phyloP scores from a whole-genome alignment of 2,329 filamentous ascomycete species.

The Bipolaris sorokiniana region DNA sequence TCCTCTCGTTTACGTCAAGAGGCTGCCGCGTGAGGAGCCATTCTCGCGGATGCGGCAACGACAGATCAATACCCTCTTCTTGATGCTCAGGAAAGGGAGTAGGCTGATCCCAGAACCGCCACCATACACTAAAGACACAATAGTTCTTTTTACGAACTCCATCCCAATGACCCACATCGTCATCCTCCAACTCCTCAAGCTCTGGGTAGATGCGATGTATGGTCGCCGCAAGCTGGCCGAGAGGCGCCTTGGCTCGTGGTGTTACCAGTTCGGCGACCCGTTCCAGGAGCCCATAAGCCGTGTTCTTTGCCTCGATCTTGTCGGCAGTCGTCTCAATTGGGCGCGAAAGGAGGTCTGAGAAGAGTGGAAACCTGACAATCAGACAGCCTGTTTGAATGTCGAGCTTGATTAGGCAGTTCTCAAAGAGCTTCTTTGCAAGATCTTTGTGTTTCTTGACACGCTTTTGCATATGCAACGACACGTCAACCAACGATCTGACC shows the following conservation, averaged over 20 bases:
- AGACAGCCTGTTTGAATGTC: constrained; percentile 47
- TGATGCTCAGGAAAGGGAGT: constrained; percentile 21
- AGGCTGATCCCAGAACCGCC: constrained; percentile 26
- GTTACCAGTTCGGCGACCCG: constrained; percentile 58
- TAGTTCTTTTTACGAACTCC: constrained; percentile 19
- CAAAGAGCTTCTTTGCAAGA: constrained; percentile 63
- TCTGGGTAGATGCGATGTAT: constrained; percentile 52
- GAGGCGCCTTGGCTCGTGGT: constrained; percentile 53
- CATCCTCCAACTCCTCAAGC: constrained; percentile 16
- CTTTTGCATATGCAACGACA: constrained; percentile 56
- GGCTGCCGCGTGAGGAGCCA: constrained; percentile 41
- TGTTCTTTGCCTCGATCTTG: constrained; percentile 29
- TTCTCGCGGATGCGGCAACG: constrained; percentile 20
- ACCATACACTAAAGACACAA: constrained; percentile 33
- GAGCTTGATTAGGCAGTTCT: constrained; percentile 54
- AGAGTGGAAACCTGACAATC: constrained; percentile 38
- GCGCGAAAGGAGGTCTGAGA: constrained; percentile 23
- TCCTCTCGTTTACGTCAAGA: constrained; percentile 9
- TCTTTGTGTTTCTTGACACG: constrained; percentile 59
- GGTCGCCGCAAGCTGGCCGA: constrained; percentile 53
- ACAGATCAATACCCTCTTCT: constrained; percentile 4
- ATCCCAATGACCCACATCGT: neutral
- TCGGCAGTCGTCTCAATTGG: constrained; percentile 25
- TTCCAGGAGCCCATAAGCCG: constrained; percentile 55
- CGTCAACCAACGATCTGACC: constrained; percentile 61